A percentile compares a stretch with the other conserved stretches of the same genome.
Evolutionary conservation across 2,329 filamentous ascomycete genomes (phyloP).

Genomic region (Ophiostoma montium): DNA sequence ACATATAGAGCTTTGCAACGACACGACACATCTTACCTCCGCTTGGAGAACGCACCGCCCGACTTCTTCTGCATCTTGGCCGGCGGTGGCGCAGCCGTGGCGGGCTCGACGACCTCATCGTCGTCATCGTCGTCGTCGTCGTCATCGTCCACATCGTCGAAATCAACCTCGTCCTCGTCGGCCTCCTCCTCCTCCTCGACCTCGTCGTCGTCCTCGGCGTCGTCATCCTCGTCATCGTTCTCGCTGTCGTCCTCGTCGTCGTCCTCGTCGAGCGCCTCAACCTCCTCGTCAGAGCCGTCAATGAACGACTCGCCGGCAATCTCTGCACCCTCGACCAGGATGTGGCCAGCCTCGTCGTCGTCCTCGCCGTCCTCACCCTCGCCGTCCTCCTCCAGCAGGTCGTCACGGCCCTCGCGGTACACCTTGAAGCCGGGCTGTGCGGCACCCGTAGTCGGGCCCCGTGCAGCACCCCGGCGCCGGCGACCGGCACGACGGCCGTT

Average conservation of each 20-base stretch:
- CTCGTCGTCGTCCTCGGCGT: constrained; percentile 56
- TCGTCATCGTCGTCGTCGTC: constrained; percentile 22
- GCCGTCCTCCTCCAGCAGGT: constrained; percentile 31
- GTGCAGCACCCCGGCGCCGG: not conserved
- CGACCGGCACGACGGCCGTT: constrained; percentile 25
- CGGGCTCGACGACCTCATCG: constrained; percentile 21
- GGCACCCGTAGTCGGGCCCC: not conserved
- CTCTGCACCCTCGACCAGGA: constrained; percentile 20
- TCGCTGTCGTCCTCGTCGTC: constrained; percentile 15
- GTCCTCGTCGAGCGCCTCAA: constrained; percentile 43
- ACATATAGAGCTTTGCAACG: no score
- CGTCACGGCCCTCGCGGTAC: constrained; percentile 70
- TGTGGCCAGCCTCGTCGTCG: constrained; percentile 17
- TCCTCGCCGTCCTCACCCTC: constrained; percentile 27
- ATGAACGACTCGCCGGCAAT: constrained; percentile 12
- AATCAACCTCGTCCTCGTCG: constrained; percentile 27
- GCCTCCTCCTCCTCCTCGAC: constrained; percentile 81
- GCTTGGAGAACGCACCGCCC: constrained; percentile 18
- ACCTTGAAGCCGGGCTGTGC: constrained; percentile 17
- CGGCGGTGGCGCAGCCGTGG: constrained; percentile 19
- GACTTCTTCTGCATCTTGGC: constrained; percentile 22
- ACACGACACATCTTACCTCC: constrained; percentile 18
- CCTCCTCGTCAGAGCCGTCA: constrained; percentile 15
- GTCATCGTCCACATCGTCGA: constrained; percentile 13
- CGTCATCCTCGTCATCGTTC: constrained; percentile 21